These are phyloP conservation scores for Chlorella sp. DNA, from an alignment of 139 green algal genomes.

Conservation along the genomic window DNA sequence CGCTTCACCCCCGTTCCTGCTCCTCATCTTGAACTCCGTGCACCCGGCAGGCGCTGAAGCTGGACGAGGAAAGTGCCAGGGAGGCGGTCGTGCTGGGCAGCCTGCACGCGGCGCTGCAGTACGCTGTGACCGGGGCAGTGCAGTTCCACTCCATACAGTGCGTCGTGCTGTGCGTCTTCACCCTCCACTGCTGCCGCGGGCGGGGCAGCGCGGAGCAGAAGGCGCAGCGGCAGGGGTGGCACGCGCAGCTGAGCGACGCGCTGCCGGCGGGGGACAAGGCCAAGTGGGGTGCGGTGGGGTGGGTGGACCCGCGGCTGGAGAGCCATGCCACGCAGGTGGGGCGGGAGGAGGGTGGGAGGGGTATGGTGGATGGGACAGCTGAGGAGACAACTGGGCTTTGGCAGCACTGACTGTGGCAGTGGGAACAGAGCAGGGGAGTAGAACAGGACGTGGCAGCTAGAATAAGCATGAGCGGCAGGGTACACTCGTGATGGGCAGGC, in stretches of 20 bases:
- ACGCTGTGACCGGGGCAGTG: background rate
- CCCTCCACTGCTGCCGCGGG: constrained; percentile 23
- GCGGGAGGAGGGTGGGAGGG: background rate
- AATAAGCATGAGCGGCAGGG: too few species aligned
- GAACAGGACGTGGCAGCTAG: too few species aligned
- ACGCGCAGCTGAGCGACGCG: background rate
- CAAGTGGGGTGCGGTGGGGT: constrained; percentile 2
- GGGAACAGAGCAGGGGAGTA: too few species aligned
- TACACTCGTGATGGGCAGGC: too few species aligned
- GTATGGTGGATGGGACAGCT: background rate
- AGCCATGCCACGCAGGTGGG: constrained; percentile 19
- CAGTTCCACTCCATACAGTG: constrained; percentile 25
- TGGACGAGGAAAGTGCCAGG: background rate
- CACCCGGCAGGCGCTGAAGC: constrained; percentile 12
- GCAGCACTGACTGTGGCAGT: too few species aligned
- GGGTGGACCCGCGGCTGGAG: constrained; percentile 31
- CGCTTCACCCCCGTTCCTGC: background rate
- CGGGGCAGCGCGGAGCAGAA: constrained; percentile 16
- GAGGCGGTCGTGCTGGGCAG: constrained; percentile 3
- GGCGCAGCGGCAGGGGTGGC: constrained; percentile 6
- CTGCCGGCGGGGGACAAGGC: background rate
- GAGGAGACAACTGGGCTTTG: too few species aligned
- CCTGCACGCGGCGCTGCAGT: constrained; percentile 21
- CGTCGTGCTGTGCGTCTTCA: constrained; percentile 35
- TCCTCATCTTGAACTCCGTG: background rate